Conservation (phyloP, 371 early-diverging fungal genomes). For the Syncephalastrum sp. region DNA sequence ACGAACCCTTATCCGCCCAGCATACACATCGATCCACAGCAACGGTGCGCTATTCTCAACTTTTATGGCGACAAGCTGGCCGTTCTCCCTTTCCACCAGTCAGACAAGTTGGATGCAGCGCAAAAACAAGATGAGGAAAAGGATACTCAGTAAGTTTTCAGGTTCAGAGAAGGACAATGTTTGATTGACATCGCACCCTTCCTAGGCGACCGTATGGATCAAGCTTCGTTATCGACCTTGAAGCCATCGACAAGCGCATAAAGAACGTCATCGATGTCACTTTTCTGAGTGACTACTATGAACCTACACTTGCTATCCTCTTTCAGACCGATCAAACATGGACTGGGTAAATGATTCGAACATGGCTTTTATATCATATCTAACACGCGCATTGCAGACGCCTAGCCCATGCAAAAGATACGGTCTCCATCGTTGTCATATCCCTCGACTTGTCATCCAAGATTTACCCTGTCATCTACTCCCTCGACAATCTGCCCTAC, state of each 20-base stretch:
- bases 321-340: conserved; percentile 82
- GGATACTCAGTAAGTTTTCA: conserved; percentile 40
- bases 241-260: conserved; percentile 67
- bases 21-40: conserved; percentile 76
- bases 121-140: conserved; percentile 28
- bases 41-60: conserved; percentile 82
- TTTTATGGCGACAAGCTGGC: conserved; percentile 90
- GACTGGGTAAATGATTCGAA: conserved; percentile 72
- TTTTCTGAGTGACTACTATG: conserved; percentile 88
- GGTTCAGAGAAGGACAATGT: too few species aligned
- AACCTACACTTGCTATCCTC: conserved; percentile 93
- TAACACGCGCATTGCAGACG: conserved; percentile 41
- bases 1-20: conserved; percentile 65
- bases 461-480: conserved; percentile 78
- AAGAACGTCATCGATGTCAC: conserved; percentile 85
- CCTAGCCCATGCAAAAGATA: conserved; percentile 71
- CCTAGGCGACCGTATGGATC: conserved; percentile 65
- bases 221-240: conserved; percentile 81
- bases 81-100: conserved; percentile 85
- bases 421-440: conserved; percentile 77
- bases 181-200: neutral
- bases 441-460: conserved; percentile 82
- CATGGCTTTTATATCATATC: neutral
- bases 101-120: conserved; percentile 46
- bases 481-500: conserved; percentile 78